A percentile compares a stretch with the other conserved stretches of the same genome.
These are phyloP conservation scores for Capniomyces stellatus DNA, from an alignment of 371 early-diverging fungal genomes.

Conservation along the genomic window DNA sequence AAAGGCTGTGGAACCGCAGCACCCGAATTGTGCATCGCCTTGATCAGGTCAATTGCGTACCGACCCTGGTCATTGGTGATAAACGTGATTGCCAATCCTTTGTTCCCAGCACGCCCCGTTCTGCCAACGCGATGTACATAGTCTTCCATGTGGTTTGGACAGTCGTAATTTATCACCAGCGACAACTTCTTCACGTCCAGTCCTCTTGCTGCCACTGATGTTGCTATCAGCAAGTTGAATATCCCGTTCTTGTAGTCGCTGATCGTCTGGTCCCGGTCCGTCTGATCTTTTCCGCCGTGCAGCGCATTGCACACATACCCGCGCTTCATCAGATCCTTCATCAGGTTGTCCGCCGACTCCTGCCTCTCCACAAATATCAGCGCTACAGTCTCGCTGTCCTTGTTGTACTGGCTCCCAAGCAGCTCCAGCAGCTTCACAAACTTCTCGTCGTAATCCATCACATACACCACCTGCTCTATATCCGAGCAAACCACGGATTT, in stretches of 20 bases:
- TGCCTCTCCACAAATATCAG: constrained; percentile 93
- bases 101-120: constrained; percentile 92
- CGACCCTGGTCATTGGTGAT: constrained; percentile 84
- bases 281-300: constrained; percentile 68
- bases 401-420: constrained; percentile 58
- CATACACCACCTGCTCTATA: constrained; percentile 78
- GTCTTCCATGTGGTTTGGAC: constrained; percentile 76
- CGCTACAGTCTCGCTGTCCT: constrained; percentile 38
- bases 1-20: constrained; percentile 55
- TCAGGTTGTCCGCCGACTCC: constrained; percentile 78
- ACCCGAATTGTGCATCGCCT: constrained; percentile 65
- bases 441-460: constrained; percentile 62
- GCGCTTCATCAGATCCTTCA: constrained; percentile 63
- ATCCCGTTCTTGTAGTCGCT: constrained; percentile 45
- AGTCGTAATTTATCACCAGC: constrained; percentile 85
- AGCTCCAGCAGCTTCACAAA: constrained; percentile 77
- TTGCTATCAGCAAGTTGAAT: constrained; percentile 69
- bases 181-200: constrained; percentile 96
- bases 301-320: constrained; percentile 84
- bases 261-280: constrained; percentile 50
- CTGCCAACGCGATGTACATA: constrained; percentile 98
- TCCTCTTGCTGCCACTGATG: constrained; percentile 98
- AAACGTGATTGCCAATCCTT: constrained; percentile 75
- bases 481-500: constrained; percentile 75
- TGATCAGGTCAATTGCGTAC: constrained; percentile 83